Base-by-base conservation (phyloP, 257 asterid genomes). In the Scutellaria galericulata region DNA sequence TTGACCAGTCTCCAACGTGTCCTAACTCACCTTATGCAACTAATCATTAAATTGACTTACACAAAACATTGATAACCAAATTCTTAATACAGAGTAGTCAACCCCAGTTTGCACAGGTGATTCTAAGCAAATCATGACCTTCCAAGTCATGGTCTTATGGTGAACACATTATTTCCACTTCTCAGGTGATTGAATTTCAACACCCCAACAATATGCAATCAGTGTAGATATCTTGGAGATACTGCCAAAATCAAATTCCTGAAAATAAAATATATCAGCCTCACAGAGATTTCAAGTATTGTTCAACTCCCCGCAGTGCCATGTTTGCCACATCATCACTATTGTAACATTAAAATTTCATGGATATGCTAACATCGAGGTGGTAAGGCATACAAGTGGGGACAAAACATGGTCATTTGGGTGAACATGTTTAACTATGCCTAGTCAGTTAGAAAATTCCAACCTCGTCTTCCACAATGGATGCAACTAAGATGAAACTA, bases 131-230 rank as follows among this genome's bases (percentile, higher is more conserved):
- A 57, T 58, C 60, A 47, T 0, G 35, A 39, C 46, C 58, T 58
- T 51, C 35, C 9, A 22, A 45, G 35, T 41, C 52, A 55, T 24
- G 65, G 37, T 57, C 45, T 44, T 59, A 22, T 24, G 44, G 57
- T 18, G 65, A 41, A 69, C 12, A 46, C 66, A 57, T 56, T 44
- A 20, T 12, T 58, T 24, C 59, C 66, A 46, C 71, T 64, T 63
- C 55, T 13, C 71, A 47, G 14, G 31, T 27, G 59, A 22, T 22
- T 9, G 56, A 31, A 27, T 47, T 48, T 11, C 47, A 31, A 69
- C 22, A 14, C 10, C 48, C 27, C 66, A 47, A 57, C 42, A 39
- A 9, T 52, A 27, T 22, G 27, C 70, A 20, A 44, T 57, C 11
- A 44, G 45, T 57, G 10, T 7, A 31, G 42, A 20, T 56, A n/a